A percentile compares a stretch with the other conserved stretches of the same genome.
These are phyloP conservation scores for Phytopythium cucurbitacearum DNA, from an alignment of 352 stramenopile species.

Conservation along the genomic window DNA sequence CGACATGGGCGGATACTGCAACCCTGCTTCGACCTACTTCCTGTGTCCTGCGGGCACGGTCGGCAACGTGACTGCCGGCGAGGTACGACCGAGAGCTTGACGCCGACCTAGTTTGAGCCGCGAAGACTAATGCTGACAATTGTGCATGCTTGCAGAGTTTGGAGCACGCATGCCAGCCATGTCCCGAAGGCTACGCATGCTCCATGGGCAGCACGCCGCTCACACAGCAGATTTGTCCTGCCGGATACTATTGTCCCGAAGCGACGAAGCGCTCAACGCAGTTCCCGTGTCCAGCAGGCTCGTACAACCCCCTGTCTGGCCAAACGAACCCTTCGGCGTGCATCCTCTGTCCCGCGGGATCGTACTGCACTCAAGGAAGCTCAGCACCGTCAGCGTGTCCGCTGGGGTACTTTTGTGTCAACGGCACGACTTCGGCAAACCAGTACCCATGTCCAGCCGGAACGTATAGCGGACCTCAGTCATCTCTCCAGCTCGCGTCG, in stretches of 20 bases:
- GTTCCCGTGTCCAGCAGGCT: constrained; percentile 85
- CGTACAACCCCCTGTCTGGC: constrained; percentile 58
- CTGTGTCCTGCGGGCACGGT: constrained; percentile 85
- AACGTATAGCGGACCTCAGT: constrained; percentile 73
- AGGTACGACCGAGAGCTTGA: constrained; percentile 27
- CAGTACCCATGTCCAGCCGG: constrained; percentile 87
- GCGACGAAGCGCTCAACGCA: constrained; percentile 56
- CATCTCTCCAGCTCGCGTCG: constrained; percentile 34
- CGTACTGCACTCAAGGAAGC: constrained; percentile 56
- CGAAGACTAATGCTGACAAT: constrained; percentile 1
- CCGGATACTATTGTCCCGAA: constrained; percentile 68
- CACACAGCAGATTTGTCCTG: constrained; percentile 56
- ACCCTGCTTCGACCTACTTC: constrained; percentile 80
- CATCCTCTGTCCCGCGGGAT: constrained; percentile 47
- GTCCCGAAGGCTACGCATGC: constrained; percentile 74
- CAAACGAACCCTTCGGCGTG: constrained; percentile 55
- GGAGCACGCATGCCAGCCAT: constrained; percentile 70
- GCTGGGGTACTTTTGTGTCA: constrained; percentile 78
- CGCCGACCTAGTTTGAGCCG: not conserved
- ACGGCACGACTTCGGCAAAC: constrained; percentile 50
- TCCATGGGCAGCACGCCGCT: constrained; percentile 68
- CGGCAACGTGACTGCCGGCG: constrained; percentile 74
- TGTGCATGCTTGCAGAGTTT: constrained; percentile 47
- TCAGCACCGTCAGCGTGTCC: constrained; percentile 53
- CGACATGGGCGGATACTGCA: constrained; percentile 87